Evolutionary conservation across 164 flowering plant genomes (phyloP), one percentile per base, ranked within the genome.

Genomic region (Kalanchoe fedtschenkoi): DNA sequence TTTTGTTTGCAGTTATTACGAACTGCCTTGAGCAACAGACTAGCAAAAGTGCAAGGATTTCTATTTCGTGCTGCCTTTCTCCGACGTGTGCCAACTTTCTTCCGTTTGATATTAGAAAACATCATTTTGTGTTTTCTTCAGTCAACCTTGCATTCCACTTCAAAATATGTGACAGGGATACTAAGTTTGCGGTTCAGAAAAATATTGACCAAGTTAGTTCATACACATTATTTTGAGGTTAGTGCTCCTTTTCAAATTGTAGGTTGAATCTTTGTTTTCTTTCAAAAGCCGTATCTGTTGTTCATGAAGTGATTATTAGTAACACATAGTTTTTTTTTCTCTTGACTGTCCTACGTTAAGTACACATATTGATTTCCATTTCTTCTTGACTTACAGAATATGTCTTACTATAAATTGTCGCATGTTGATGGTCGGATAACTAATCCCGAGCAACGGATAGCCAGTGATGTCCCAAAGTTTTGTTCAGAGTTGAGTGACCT

Each of bases 11-110:
- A 95, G 99, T 86, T 81, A 8, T 69, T 86, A 61, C 84, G 97
- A 68, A 83, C 99, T 64, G 81, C 90, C 69, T 70, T 87, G 72
- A 86, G 99, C 81, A 95, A 95, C 74, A 81, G 97, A 75, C 71
- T 95, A 65, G 99, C 99, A 22, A 95, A 87, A 85, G 99, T 95
- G 62, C 99, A 95, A 75, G 99, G 99, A 30, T 87, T 95, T 70
- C 71, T 95, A 61, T 95, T 95, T 66, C 96, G 97, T 57, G 88
- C 97, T 55, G 99, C 96, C 66, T 95, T 95, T 78, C 96, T 95
- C 55, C 82, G 89, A 30, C 99, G 95, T 51, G 82, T 83, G 13
- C 96, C 99, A 61, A 59, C 83, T 30, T 95, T 95, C 72, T 60
- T 88, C 33, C 91, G 87, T 60, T 75, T 95, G 68, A 91, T 95